Base-by-base conservation (phyloP, 1,284 basidiomycete genomes). In the Puccinia coronata region DNA sequence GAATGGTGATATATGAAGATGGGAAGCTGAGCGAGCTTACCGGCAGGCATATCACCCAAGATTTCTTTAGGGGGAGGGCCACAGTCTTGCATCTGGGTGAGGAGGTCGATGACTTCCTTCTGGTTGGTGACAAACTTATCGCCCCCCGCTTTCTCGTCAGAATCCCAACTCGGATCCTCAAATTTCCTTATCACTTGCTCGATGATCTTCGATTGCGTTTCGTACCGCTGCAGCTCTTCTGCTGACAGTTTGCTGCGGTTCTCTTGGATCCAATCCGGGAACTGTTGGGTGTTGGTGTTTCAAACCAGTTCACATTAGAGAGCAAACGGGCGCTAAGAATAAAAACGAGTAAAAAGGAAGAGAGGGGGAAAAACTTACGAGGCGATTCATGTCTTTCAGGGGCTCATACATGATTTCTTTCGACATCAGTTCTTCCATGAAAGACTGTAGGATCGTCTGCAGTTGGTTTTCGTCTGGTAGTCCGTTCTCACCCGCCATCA, bases 351-450 rank as follows among this genome's bases (percentile, higher is more conserved):
- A 81, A 34, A 43, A 12, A 39, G 71, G 36, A 28, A 53, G 28
- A 31, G 51, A 47, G 31, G 55, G 36, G 8, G 36, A 53, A 82
- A 82, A 70, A 83, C 87, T 77, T 83, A 93, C 95, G 87, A 95
- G 95, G 23, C 92, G 91, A 23, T 91, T 89, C 43, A 99, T 88
- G 85, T 98, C 96, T 84, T 92, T 92, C 84, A 98, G 87, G 0
- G 96, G 96, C 83, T 97, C 95, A 84, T 98, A 94, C 25, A 97
- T 87, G 14, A 98, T 90, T 1, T 98, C 95, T 85, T 95, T 95
- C 86, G 91, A 92, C 93, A 99, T 95, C 67, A 99, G 89, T 85
- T 95, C 92, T 23, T 90, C 90, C 95, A 96, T 95, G 92, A 98
- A 94, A 55, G 88, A 90, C 86, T 98, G 94, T 31, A 99, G 88